These are phyloP conservation scores for Wickerhamomyces canadensis DNA, from an alignment of 805 yeast species.

Conservation along the genomic window DNA sequence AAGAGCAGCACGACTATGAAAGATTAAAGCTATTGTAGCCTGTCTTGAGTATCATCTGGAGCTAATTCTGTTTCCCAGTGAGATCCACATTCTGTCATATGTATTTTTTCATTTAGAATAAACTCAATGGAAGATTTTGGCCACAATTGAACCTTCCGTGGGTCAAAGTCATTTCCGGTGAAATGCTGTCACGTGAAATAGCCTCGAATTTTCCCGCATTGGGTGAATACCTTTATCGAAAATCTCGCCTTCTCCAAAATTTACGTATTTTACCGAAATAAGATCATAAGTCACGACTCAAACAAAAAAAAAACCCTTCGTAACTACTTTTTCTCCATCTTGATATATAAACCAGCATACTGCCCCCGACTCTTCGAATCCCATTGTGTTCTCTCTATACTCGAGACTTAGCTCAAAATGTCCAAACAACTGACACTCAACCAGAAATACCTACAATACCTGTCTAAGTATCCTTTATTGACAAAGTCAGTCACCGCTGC, in stretches of 20 bases:
- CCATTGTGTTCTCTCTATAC: background rate
- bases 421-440: conserved; percentile 9
- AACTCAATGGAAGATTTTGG: too few relatives aligned
- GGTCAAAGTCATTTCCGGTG: too few relatives aligned
- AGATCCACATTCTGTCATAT: too few relatives aligned
- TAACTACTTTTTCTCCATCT: background rate
- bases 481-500: conserved; percentile 58
- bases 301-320: background rate
- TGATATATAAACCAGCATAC: too few relatives aligned
- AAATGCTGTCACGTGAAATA: background rate
- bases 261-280: conserved; percentile 1
- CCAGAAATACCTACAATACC: conserved; percentile 29
- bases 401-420: background rate
- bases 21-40: too few relatives aligned
- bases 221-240: background rate
- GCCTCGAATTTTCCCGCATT: background rate
- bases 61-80: too few relatives aligned
- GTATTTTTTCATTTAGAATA: too few relatives aligned
- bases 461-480: conserved; percentile 46
- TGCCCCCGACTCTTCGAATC: background rate
- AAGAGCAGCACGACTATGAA: background rate
- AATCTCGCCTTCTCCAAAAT: background rate
- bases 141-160: too few relatives aligned
- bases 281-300: too few relatives aligned
- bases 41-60: too few relatives aligned